Conservation (phyloP, 805 yeast species). For the Sporopachydermia quercuum region DNA sequence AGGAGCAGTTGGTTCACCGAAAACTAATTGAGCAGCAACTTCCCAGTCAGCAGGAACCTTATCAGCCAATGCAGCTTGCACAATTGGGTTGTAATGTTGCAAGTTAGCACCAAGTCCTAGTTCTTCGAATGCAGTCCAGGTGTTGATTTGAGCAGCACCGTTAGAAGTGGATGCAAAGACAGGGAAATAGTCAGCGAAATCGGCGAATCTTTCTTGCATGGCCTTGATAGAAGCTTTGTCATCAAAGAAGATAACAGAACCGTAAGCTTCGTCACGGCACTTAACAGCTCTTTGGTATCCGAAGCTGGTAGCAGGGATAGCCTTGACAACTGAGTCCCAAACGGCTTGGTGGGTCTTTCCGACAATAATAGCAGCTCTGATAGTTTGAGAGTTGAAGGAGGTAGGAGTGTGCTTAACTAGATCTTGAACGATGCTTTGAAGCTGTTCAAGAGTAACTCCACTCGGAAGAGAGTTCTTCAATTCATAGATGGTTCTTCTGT, state of each 20-base stretch:
- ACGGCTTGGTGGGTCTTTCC: constrained; percentile 30
- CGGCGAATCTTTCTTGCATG: constrained; percentile 28
- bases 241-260: constrained; percentile 27
- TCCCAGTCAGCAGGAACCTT: constrained; percentile 28
- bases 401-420: constrained; percentile 35
- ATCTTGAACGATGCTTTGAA: constrained; percentile 26
- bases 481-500: constrained; percentile 34
- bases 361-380: constrained; percentile 32
- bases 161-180: constrained; percentile 31
- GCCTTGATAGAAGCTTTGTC: constrained; percentile 24
- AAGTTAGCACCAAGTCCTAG: constrained; percentile 34
- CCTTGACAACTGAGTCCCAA: constrained; percentile 28
- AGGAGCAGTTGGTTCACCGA: constrained; percentile 27
- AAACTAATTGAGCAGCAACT: constrained; percentile 34
- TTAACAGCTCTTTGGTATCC: constrained; percentile 3
- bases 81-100: constrained; percentile 36
- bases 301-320: constrained; percentile 22
- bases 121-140: constrained; percentile 33
- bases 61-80: constrained; percentile 22
- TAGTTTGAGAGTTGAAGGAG: constrained; percentile 35
- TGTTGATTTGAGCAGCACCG: constrained; percentile 34
- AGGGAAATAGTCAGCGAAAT: constrained; percentile 30
- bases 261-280: constrained; percentile 27
- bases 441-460: constrained; percentile 23
- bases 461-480: constrained; percentile 29